Percentiles rank a stretch among this genome's conserved stretches.
Evolutionary conservation across 1,139 yeast genomes (phyloP).

Genomic region (Candida sp.): DNA sequence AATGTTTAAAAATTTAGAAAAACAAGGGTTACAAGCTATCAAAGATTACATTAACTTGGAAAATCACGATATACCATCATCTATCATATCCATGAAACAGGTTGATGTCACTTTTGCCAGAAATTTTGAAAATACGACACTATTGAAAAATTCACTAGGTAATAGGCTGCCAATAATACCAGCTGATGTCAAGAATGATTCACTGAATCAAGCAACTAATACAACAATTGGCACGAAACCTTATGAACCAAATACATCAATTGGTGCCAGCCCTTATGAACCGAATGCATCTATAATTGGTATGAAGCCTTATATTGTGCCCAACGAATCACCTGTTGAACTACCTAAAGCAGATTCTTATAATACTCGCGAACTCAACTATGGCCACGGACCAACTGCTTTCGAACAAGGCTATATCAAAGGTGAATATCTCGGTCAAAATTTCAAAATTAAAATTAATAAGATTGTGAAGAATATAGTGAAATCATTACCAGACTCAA

Average conservation of each 20-base stretch:
- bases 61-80: background rate
- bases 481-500: conserved; percentile 6
- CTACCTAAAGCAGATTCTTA: background rate
- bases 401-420: conserved; percentile 33
- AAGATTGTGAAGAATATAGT: conserved; percentile 7
- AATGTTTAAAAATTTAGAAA: conserved; percentile 37
- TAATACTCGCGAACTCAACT: conserved; percentile 9
- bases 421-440: conserved; percentile 28
- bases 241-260: background rate
- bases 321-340: conserved; percentile 6
- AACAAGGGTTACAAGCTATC: conserved; percentile 34
- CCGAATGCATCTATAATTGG: conserved; percentile 15
- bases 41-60: background rate
- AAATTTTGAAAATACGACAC: conserved; percentile 9
- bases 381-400: conserved; percentile 27
- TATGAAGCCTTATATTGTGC: conserved; percentile 23
- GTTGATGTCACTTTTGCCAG: conserved; percentile 30
- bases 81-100: conserved; percentile 9
- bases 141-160: background rate
- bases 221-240: background rate
- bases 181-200: background rate
- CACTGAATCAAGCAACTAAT: background rate
- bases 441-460: conserved; percentile 19
- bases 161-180: background rate
- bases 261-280: background rate